Evolutionary conservation across 129 eudicot genomes (phyloP).

Genomic region (Pseudognaphalium luteoalbum): DNA sequence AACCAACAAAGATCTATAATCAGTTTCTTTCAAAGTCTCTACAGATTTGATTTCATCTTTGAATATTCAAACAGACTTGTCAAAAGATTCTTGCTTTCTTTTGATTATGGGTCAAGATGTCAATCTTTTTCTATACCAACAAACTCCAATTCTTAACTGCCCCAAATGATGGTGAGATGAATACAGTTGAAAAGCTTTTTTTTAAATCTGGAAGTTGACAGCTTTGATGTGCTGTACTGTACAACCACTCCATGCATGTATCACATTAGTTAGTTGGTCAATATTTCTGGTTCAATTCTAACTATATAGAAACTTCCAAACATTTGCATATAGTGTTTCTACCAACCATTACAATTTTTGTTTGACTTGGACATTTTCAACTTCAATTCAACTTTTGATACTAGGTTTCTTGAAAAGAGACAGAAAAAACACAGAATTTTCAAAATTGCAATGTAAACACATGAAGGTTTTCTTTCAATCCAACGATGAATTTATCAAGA

Average conservation of each 20-base stretch:
- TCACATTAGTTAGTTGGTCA: constrained; percentile 1
- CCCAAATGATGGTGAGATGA: not conserved
- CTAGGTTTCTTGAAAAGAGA: constrained; percentile 18
- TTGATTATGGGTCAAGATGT: not conserved
- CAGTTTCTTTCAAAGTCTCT: constrained; percentile 28
- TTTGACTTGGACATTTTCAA: constrained; percentile 24
- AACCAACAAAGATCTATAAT: constrained; percentile 29
- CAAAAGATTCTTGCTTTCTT: constrained; percentile 40
- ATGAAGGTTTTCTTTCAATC: constrained; percentile 1
- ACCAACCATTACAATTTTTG: not conserved
- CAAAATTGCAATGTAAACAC: not conserved
- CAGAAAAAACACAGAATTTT: not conserved
- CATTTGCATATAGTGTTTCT: constrained; percentile 13
- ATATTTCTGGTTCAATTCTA: constrained; percentile 31
- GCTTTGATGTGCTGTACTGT: constrained; percentile 28
- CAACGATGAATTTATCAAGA: not conserved
- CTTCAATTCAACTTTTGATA: constrained; percentile 9
- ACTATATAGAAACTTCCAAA: constrained; percentile 27
- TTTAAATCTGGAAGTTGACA: constrained; percentile 2
- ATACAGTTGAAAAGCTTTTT: constrained; percentile 8
- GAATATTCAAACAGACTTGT: constrained; percentile 37
- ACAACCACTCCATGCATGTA: constrained; percentile 30
- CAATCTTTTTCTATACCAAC: constrained; percentile 28
- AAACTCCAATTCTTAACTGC: constrained; percentile 27
- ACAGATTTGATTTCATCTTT: constrained; percentile 24